These are phyloP conservation scores for Sporothrix inflata DNA, from an alignment of 2,329 filamentous ascomycete genomes.

Conservation along the genomic window DNA sequence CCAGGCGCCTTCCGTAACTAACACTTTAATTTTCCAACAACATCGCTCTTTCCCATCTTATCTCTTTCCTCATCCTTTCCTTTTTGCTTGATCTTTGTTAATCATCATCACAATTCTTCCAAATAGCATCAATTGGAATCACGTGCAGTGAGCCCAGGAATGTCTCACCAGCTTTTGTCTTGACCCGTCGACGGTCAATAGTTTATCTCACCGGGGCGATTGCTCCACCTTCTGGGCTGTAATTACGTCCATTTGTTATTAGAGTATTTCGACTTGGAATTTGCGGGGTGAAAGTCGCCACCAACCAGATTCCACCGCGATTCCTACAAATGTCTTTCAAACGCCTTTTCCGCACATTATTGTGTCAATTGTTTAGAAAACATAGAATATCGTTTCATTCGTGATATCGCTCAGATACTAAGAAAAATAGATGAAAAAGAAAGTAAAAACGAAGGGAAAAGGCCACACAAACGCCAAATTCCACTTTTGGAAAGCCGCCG, in stretches of 20 bases:
- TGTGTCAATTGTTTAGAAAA: neutral
- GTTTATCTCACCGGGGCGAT: neutral
- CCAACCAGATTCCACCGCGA: neutral
- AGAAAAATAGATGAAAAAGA: neutral
- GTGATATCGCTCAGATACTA: slow-evolving; percentile 9
- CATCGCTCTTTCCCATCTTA: neutral
- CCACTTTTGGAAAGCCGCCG: neutral
- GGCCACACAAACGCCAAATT: neutral
- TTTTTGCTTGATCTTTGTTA: neutral
- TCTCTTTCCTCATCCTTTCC: neutral
- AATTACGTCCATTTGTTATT: neutral
- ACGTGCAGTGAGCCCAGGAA: neutral
- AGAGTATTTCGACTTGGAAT: neutral
- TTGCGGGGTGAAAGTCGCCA: neutral
- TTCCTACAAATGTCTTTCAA: neutral
- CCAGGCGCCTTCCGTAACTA: neutral
- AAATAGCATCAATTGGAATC: neutral
- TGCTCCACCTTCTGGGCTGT: neutral
- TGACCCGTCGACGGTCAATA: neutral
- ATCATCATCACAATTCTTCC: neutral
- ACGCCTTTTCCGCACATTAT: neutral
- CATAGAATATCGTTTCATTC: slow-evolving; percentile 18
- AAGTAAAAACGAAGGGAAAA: neutral
- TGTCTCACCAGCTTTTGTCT: neutral
- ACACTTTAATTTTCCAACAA: neutral